phyloP scores from a whole-genome alignment of 805 yeast genomes.

The Saccharomycopsis fodiens region DNA sequence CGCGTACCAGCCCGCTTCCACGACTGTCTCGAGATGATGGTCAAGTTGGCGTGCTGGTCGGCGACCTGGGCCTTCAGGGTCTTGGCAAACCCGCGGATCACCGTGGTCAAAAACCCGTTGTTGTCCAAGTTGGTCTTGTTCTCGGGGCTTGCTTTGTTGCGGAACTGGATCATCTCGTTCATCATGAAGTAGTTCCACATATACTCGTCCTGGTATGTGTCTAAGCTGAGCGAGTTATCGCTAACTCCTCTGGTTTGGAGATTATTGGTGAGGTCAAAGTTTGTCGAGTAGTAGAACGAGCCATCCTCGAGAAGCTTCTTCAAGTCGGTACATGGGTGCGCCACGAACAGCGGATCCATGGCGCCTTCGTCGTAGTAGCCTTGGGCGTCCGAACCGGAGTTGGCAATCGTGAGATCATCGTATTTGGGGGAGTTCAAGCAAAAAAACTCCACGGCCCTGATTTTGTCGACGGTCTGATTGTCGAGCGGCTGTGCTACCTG shows the following conservation, averaged over 20 bases:
- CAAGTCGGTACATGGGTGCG: slow-evolving; percentile 79
- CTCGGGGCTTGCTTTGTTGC: slow-evolving; percentile 57
- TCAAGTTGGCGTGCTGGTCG: slow-evolving; percentile 40
- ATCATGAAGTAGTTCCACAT: slow-evolving; percentile 97
- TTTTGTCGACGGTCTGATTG: slow-evolving; percentile 71
- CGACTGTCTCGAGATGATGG: slow-evolving; percentile 89
- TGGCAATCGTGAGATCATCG: slow-evolving; percentile 38
- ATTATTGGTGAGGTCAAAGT: slow-evolving; percentile 85
- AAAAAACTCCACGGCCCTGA: slow-evolving; percentile 79
- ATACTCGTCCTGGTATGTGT: slow-evolving; percentile 70
- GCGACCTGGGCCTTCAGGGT: slow-evolving; percentile 43
- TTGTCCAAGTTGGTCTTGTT: slow-evolving; percentile 58
- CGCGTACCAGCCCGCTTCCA: slow-evolving; percentile 98
- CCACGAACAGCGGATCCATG: slow-evolving; percentile 28
- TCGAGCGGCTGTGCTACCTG: slow-evolving; percentile 79
- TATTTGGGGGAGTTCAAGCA: slow-evolving; percentile 64
- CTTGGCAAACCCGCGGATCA: slow-evolving; percentile 91
- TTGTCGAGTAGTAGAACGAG: slow-evolving; percentile 85
- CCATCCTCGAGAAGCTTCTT: slow-evolving; percentile 77
- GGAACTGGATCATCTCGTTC: slow-evolving; percentile 68
- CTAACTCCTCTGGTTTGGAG: slow-evolving; percentile 68
- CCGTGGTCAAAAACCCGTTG: slow-evolving; percentile 81
- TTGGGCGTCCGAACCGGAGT: slow-evolving; percentile 11
- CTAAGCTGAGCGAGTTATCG: slow-evolving; percentile 39
- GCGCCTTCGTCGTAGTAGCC: slow-evolving; percentile 5